Conservation (phyloP, 305 asterid genomes). For the Fraxinus xanthoxyloides region DNA sequence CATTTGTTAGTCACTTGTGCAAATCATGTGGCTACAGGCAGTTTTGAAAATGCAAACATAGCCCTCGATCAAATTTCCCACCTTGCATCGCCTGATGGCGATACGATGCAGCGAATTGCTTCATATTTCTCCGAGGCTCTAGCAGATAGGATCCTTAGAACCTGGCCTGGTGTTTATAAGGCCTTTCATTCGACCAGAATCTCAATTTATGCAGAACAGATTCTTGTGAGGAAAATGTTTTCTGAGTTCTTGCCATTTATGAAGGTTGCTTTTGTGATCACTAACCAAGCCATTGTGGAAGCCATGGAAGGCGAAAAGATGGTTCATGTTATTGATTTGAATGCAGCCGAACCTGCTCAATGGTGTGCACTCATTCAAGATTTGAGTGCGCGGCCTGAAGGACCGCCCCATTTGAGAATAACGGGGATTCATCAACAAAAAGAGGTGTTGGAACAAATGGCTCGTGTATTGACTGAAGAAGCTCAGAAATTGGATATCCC, state of each 20-base stretch:
- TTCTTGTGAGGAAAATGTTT: slow-evolving; percentile 62
- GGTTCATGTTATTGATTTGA: slow-evolving; percentile 82
- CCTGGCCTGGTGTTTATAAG: slow-evolving; percentile 84
- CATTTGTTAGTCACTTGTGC: slow-evolving; percentile 80
- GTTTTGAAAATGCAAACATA: slow-evolving; percentile 76
- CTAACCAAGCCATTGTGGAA: slow-evolving; percentile 78
- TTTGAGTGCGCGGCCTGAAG: slow-evolving; percentile 89
- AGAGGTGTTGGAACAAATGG: slow-evolving; percentile 70
- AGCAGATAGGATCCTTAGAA: slow-evolving; percentile 71
- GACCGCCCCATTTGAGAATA: slow-evolving; percentile 86
- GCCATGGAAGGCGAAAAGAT: slow-evolving; percentile 94
- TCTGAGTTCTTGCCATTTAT: slow-evolving; percentile 70
- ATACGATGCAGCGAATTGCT: slow-evolving; percentile 93
- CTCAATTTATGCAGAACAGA: slow-evolving; percentile 46
- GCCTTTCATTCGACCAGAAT: slow-evolving; percentile 62
- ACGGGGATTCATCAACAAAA: slow-evolving; percentile 70
- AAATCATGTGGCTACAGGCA: slow-evolving; percentile 69
- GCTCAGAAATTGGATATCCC: slow-evolving; percentile 83
- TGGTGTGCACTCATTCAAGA: slow-evolving; percentile 84
- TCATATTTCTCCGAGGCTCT: slow-evolving; percentile 79
- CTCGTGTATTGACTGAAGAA: slow-evolving; percentile 63
- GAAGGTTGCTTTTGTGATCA: slow-evolving; percentile 70
- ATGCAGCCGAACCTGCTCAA: slow-evolving; percentile 65
- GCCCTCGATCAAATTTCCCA: slow-evolving; percentile 87
- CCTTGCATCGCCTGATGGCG: slow-evolving; percentile 81